These are phyloP conservation scores for Colletotrichum lupini DNA, from an alignment of 2,329 filamentous ascomycete species.

Conservation along the genomic window DNA sequence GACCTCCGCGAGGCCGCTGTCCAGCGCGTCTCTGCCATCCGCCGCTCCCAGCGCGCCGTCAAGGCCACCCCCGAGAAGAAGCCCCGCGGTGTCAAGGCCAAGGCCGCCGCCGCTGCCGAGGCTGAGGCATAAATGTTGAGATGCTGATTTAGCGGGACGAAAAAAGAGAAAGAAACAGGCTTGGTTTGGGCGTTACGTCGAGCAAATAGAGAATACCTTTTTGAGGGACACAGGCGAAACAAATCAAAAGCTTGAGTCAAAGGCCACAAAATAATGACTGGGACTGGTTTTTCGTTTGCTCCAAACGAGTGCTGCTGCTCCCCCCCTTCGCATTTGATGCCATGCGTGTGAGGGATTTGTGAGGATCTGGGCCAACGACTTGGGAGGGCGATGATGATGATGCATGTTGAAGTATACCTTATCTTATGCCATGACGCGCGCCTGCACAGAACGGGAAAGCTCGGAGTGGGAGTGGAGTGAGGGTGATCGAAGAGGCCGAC, in stretches of 20 bases:
- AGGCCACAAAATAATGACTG: slow-evolving; percentile 34
- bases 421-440: background rate
- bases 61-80: slow-evolving; percentile 81
- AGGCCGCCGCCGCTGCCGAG: slow-evolving; percentile 69
- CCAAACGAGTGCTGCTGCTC: background rate
- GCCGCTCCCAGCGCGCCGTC: slow-evolving; percentile 79
- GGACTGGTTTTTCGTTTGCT: slow-evolving; percentile 12
- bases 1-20: slow-evolving; percentile 84
- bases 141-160: slow-evolving; percentile 26
- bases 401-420: background rate
- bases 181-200: slow-evolving; percentile 36
- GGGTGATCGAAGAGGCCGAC: background rate
- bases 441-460: background rate
- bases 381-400: background rate
- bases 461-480: background rate
- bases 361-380: background rate
- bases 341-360: background rate
- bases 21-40: slow-evolving; percentile 87
- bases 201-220: slow-evolving; percentile 36
- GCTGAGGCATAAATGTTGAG: slow-evolving; percentile 54
- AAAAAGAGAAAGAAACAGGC: slow-evolving; percentile 16
- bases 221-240: slow-evolving; percentile 33
- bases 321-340: background rate
- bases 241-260: slow-evolving; percentile 36
- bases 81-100: slow-evolving; percentile 82